Evolutionary conservation across 306 rosid genomes (phyloP).

Genomic region (apple (Malus domestica)): ASM211411v1 NC_041801.1:10382001-10382500

Average conservation of each 20-base stretch:
- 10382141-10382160: neutral
- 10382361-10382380: no score
- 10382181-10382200: neutral
- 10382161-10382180: neutral
- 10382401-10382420: no score
- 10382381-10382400: rapidly evolving
- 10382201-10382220: neutral
- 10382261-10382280: neutral
- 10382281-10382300: neutral
- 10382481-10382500: no score
- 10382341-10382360: no score
- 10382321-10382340: no score
- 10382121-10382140: neutral
- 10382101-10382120: neutral
- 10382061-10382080: neutral
- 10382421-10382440: no score
- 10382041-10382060: no score
- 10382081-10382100: neutral
- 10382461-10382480: no score
- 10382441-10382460: no score
- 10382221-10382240: neutral
- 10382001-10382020: no score
- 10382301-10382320: no score
- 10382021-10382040: no score
- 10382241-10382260: neutral